Evolutionary conservation across 2,329 filamentous ascomycete species (phyloP), one percentile per base, ranked within the genome.

Genomic region (Falciphora oryzae): DNA sequence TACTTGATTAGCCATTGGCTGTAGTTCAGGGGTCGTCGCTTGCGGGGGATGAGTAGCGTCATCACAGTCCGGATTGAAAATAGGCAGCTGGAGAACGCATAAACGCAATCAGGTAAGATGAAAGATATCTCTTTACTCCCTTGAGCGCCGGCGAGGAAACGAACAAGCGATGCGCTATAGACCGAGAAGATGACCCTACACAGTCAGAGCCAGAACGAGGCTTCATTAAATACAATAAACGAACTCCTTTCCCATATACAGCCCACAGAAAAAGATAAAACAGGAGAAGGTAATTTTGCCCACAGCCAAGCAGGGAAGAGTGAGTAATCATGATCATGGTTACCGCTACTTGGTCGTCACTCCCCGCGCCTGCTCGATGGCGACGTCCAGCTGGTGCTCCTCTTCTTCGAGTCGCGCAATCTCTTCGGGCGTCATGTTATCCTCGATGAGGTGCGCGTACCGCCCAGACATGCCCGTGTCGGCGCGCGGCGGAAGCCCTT

Each of bases 361-460:
- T 5, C 62, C 61, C 18, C 73, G 77, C 4, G 77, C 78, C 63
- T 78, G 77, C 72, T 82, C 81, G 69, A 87, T 86, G 35, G 82
- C 85, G 18, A 77, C 81, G 64, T 87, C 85, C 50, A 87, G 75
- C 66, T 82, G 79, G 66, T 81, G 72, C 73, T 87, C 85, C 70
- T 87, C 84, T 67, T 85, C 84, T 69, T 85, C 83, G 57, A 87
- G 68, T 67, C 81, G 72, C 63, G 79, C 75, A 61, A 86, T 83
- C 70, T 87, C 83, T 0, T 82, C 83, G 11, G 77, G 75, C 61
- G 84, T 85, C 84, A 87, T 87, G 62, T 83, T 81, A n/a, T 85
- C 83, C 69, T 87, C 84, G 5, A 85, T 80, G 44, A 87, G 73
- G 66, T 85, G 83, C 25, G 80, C 79, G 59, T 83, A 81, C 32